These are phyloP conservation scores for Rubus idaeus DNA, from an alignment of 306 rosid genomes.

Conservation along the genomic window DNA sequence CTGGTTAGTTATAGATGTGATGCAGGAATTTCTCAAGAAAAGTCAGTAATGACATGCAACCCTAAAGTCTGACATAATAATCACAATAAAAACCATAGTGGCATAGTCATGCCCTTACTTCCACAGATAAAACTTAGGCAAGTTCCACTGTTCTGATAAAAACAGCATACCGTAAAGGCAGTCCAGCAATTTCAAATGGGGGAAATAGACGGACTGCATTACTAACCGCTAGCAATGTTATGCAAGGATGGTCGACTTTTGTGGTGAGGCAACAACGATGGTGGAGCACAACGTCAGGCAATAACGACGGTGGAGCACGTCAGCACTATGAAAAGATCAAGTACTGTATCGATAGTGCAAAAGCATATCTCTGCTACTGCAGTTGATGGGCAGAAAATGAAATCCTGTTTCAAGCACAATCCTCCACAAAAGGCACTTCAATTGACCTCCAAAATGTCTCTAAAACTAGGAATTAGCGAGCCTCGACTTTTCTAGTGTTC, in stretches of 20 bases:
- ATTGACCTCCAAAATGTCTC: not conserved
- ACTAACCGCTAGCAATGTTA: not conserved
- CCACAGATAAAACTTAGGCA: not conserved
- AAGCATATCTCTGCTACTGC: not conserved
- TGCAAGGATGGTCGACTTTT: not conserved
- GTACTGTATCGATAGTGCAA: not conserved
- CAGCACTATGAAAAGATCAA: constrained; percentile 4
- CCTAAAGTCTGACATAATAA: not conserved
- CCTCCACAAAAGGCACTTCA: not conserved
- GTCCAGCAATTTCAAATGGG: not conserved
- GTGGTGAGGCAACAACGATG: not conserved
- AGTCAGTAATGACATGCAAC: not conserved
- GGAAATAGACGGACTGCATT: not conserved
- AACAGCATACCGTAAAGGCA: not conserved
- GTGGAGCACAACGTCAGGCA: constrained; percentile 6
- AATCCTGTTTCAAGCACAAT: not conserved
- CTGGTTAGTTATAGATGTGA: not conserved
- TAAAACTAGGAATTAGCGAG: not conserved
- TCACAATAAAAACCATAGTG: not conserved
- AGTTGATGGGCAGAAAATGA: not conserved
- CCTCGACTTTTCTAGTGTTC: not conserved
- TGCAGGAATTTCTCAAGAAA: not conserved
- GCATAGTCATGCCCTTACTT: not conserved
- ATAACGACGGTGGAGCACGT: not conserved
- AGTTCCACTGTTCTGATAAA: not conserved